phyloP scores from a whole-genome alignment of 805 yeast species.

The Saccharomycopsis schoenii region DNA sequence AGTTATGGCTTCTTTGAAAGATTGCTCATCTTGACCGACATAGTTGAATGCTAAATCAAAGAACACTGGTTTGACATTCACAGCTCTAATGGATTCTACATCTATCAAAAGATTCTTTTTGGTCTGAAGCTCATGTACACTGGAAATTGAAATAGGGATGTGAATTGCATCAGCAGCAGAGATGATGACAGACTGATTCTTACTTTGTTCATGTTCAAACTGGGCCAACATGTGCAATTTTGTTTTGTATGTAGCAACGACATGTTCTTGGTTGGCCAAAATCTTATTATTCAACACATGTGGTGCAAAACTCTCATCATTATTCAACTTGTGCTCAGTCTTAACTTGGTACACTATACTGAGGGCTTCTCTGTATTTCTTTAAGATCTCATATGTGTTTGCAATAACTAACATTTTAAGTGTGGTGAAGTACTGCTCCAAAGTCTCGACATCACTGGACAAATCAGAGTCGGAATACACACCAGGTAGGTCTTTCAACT shows the following conservation, averaged over 20 bases:
- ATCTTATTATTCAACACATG: slow-evolving; percentile 31
- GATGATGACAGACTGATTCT: slow-evolving; percentile 23
- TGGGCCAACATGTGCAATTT: slow-evolving; percentile 41
- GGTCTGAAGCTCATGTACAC: slow-evolving; percentile 21
- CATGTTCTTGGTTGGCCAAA: slow-evolving; percentile 22
- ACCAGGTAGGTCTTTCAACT: slow-evolving; percentile 79
- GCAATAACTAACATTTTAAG: slow-evolving; percentile 37
- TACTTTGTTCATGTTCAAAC: slow-evolving; percentile 27
- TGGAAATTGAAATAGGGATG: slow-evolving; percentile 21
- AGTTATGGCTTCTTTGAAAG: slow-evolving; percentile 13
- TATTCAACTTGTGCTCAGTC: slow-evolving; percentile 5
- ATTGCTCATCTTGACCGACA: slow-evolving; percentile 32
- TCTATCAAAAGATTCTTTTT: slow-evolving; percentile 20
- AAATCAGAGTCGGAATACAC: slow-evolving; percentile 77
- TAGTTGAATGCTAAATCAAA: slow-evolving; percentile 88
- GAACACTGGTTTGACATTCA: slow-evolving; percentile 77
- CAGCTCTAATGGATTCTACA: slow-evolving; percentile 38
- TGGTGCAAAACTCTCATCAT: background rate
- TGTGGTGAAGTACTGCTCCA: slow-evolving; percentile 39
- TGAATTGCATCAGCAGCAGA: slow-evolving; percentile 29
- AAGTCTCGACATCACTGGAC: slow-evolving; percentile 38
- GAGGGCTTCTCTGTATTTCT: slow-evolving; percentile 34
- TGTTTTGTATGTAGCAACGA: slow-evolving; percentile 19
- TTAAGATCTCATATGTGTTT: slow-evolving; percentile 31
- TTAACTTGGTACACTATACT: slow-evolving; percentile 14